Conservation (phyloP, 345 rosid species). For the Salix suchowensis region DNA sequence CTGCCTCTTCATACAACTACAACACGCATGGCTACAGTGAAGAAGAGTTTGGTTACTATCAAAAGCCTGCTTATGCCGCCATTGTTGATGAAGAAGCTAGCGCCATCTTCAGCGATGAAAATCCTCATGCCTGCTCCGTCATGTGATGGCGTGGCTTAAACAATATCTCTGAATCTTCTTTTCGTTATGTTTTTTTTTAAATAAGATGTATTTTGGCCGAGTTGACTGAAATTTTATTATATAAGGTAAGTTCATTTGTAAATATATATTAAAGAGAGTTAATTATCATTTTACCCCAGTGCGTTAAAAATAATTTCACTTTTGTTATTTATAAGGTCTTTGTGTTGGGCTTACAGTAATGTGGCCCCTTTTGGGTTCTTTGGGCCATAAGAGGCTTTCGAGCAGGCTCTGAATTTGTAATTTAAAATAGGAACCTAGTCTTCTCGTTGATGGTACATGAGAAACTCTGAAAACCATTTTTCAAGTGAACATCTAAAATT, state of each 20-base stretch:
- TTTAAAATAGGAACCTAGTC: no score
- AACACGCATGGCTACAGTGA: conserved; percentile 45
- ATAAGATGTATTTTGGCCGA: background rate
- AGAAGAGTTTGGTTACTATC: conserved; percentile 41
- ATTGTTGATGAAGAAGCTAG: conserved; percentile 33
- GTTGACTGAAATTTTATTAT: background rate
- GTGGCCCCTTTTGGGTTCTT: no score
- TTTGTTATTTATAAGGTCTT: no score
- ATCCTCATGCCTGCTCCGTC: conserved; percentile 69
- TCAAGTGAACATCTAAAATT: no score
- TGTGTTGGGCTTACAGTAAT: no score
- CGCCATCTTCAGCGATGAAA: conserved; percentile 66
- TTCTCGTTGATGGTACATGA: no score
- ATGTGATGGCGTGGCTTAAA: conserved; percentile 28
- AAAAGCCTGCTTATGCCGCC: conserved; percentile 31
- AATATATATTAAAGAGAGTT: background rate
- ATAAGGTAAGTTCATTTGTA: background rate
- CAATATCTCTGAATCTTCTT: background rate
- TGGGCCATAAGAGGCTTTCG: no score
- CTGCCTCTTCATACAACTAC: conserved; percentile 43
- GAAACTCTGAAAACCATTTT: no score
- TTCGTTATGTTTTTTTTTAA: background rate
- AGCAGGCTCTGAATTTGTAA: no score
- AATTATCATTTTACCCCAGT: no score
- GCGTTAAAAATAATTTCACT: no score